These are phyloP conservation scores for Herpetomonas samuelpessoai DNA, from an alignment of 208 protist genomes.

Conservation along the genomic window DNA sequence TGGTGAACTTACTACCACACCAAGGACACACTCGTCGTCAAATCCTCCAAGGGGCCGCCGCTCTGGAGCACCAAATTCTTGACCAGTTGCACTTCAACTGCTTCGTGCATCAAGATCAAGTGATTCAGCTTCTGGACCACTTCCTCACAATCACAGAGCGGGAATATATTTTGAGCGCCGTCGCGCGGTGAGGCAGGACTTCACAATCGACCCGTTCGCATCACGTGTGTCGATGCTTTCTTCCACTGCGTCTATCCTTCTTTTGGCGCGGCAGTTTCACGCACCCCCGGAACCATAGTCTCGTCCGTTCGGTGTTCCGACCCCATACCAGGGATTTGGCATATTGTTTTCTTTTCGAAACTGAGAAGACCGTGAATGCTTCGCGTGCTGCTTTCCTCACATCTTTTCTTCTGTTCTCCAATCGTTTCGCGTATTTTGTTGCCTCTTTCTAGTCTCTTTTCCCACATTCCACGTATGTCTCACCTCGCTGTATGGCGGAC, in stretches of 20 bases:
- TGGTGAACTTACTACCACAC: constrained; percentile 49
- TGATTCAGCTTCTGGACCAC: constrained; percentile 46
- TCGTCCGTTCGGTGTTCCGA: no score
- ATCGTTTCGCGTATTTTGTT: neutral
- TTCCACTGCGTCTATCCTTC: no score
- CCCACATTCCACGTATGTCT: neutral
- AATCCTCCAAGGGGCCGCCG: constrained; percentile 20
- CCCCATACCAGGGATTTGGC: no score
- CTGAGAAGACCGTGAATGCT: neutral
- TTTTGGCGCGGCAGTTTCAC: no score
- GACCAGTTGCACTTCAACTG: constrained; percentile 49
- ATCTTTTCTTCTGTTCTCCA: neutral
- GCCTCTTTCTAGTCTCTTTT: neutral
- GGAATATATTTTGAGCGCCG: constrained; percentile 18
- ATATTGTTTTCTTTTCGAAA: no score
- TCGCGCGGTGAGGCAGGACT: constrained; percentile 1
- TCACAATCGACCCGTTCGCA: no score
- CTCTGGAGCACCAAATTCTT: constrained; percentile 32
- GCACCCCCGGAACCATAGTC: no score
- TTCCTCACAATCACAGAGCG: constrained; percentile 50
- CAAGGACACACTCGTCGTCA: neutral
- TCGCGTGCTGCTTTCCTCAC: no score
- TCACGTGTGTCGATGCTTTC: no score
- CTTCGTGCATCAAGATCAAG: constrained; percentile 19
- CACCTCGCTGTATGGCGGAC: neutral